Conservation (phyloP, 257 asterid species). For the Echites panduratus region DNA sequence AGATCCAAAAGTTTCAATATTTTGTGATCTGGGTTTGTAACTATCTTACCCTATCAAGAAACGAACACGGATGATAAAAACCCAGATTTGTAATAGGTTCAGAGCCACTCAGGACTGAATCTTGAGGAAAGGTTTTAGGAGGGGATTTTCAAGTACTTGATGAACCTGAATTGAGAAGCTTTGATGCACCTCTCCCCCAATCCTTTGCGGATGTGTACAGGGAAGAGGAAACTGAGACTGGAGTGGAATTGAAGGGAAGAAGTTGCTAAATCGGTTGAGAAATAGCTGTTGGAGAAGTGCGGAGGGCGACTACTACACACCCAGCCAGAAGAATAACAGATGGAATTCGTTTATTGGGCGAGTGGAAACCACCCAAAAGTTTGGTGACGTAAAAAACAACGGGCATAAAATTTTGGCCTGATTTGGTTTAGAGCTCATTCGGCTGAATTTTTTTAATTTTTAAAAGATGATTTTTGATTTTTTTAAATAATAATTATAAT, state of each 20-base stretch:
- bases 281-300: slow-evolving; percentile 7
- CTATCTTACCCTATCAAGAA: background rate
- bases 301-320: no score
- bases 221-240: background rate
- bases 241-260: slow-evolving; percentile 9
- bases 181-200: background rate
- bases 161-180: background rate
- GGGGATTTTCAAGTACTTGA: slow-evolving; percentile 2
- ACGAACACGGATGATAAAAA: background rate
- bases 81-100: background rate
- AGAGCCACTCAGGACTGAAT: background rate
- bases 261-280: background rate
- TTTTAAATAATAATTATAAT: no score
- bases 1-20: background rate
- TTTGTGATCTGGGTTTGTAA: slow-evolving; percentile 1
- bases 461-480: no score
- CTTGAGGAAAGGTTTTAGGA: background rate
- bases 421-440: no score
- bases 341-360: no score
- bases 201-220: background rate
- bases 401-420: no score
- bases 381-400: no score
- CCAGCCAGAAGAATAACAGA: no score
- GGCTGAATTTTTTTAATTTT: no score
- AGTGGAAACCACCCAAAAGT: no score